Conservation (phyloP, 805 yeast species). For the Ogataea nitratoaversa region DNA sequence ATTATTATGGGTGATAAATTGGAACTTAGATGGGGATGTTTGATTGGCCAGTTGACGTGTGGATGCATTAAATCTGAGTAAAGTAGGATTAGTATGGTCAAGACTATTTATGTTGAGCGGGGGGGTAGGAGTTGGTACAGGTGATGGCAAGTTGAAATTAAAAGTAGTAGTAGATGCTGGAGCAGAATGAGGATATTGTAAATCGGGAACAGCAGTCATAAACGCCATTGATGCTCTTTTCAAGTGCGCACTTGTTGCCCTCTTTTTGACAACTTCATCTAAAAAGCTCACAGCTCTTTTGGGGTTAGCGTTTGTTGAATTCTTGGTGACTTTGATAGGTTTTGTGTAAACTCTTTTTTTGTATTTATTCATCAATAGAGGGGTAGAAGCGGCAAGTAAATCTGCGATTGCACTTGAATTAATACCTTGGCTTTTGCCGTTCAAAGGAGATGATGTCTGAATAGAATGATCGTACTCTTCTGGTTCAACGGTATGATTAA, state of each 20-base stretch:
- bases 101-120: too few species aligned
- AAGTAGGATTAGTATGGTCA: background rate
- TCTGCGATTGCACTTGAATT: slow-evolving; percentile 26
- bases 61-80: background rate
- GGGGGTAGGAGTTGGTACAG: background rate
- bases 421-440: slow-evolving; percentile 21
- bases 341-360: background rate
- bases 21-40: slow-evolving; percentile 29
- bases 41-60: slow-evolving; percentile 11
- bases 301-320: slow-evolving; percentile 1
- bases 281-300: slow-evolving; percentile 11
- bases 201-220: slow-evolving; percentile 13
- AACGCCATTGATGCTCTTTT: slow-evolving; percentile 24
- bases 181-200: slow-evolving; percentile 15
- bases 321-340: background rate
- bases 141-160: slow-evolving; percentile 1
- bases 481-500: slow-evolving; percentile 2
- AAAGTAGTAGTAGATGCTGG: slow-evolving; percentile 18
- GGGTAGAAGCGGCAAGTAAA: slow-evolving; percentile 34
- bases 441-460: slow-evolving; percentile 7
- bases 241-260: slow-evolving; percentile 25
- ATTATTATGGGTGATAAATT: slow-evolving; percentile 16
- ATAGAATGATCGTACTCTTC: slow-evolving; percentile 2
- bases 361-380: slow-evolving; percentile 13
- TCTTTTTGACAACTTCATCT: slow-evolving; percentile 25